Evolutionary conservation across 345 rosid species (phyloP).

Genomic region (Euphorbia peplus): DNA sequence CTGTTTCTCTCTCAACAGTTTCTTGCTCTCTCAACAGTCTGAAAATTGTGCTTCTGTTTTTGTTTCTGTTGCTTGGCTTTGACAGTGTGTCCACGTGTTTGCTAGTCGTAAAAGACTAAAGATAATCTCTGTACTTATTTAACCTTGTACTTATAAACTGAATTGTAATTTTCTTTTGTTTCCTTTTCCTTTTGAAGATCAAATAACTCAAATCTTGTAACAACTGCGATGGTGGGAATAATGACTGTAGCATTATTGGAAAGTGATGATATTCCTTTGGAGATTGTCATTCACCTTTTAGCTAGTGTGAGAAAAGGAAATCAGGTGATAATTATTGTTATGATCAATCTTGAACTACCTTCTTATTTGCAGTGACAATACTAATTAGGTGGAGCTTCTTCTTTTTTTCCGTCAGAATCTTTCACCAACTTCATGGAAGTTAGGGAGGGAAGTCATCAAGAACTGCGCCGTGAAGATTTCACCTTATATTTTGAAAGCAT

Average conservation of each 20-base stretch:
- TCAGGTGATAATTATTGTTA: conserved; percentile 1
- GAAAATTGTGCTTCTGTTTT: not conserved
- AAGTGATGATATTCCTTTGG: conserved; percentile 15
- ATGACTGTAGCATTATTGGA: conserved; percentile 13
- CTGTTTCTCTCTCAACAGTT: not conserved
- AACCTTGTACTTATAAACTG: not conserved
- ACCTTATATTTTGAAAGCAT: conserved; percentile 11
- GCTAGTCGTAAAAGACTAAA: too few species aligned
- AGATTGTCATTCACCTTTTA: conserved; percentile 8
- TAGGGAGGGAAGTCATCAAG: conserved; percentile 7
- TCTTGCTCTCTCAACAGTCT: not conserved
- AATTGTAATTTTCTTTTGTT: not conserved
- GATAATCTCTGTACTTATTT: too few species aligned
- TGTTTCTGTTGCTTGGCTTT: not conserved
- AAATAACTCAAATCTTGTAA: conserved; percentile 11
- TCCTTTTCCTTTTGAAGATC: conserved; percentile 4
- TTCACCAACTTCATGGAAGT: conserved; percentile 9
- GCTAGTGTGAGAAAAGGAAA: conserved; percentile 15
- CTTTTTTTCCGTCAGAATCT: conserved; percentile 4
- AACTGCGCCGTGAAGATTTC: conserved; percentile 5
- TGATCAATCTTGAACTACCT: conserved; percentile 1
- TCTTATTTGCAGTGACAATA: not conserved
- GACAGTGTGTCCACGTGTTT: not conserved
- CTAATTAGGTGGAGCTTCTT: not conserved
- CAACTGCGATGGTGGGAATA: conserved; percentile 12